These are phyloP conservation scores for Thelephora terrestris DNA, from an alignment of 1,284 basidiomycete genomes.

Conservation along the genomic window DNA sequence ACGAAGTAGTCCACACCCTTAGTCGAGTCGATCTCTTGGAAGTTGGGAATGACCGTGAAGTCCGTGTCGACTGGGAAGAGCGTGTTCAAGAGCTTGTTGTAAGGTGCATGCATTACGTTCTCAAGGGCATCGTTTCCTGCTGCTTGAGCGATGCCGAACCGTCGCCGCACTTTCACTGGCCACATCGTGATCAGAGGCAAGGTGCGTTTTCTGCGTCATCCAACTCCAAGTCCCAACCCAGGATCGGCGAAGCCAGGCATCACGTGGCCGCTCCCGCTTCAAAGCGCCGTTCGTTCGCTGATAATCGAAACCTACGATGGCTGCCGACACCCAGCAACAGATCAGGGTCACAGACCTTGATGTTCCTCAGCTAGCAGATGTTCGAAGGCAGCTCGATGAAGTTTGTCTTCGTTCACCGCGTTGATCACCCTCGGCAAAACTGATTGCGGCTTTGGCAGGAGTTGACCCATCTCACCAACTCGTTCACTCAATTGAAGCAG, in stretches of 20 bases:
- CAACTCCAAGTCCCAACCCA: too few species aligned
- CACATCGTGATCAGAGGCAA: too few species aligned
- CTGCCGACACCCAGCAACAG: slow-evolving; percentile 35
- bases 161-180: slow-evolving; percentile 11
- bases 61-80: slow-evolving; percentile 9
- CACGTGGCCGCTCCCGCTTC: too few species aligned
- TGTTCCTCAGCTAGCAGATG: slow-evolving; percentile 73
- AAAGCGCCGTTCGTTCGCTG: not conserved
- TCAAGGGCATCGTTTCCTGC: not conserved
- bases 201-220: too few species aligned
- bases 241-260: too few species aligned
- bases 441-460: slow-evolving; percentile 52
- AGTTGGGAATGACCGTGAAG: slow-evolving; percentile 9
- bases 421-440: not conserved
- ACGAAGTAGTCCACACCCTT: slow-evolving; percentile 5
- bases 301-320: not conserved
- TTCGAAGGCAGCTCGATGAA: slow-evolving; percentile 84
- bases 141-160: slow-evolving; percentile 3
- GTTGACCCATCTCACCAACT: slow-evolving; percentile 84
- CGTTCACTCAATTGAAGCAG: slow-evolving; percentile 86
- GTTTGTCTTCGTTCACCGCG: slow-evolving; percentile 29
- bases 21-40: not conserved
- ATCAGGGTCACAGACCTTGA: slow-evolving; percentile 75
- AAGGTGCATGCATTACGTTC: not conserved
- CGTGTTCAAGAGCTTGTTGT: slow-evolving; percentile 13